Conservation (phyloP, 352 stramenopile species). For the Phytophthora litchii region DNA sequence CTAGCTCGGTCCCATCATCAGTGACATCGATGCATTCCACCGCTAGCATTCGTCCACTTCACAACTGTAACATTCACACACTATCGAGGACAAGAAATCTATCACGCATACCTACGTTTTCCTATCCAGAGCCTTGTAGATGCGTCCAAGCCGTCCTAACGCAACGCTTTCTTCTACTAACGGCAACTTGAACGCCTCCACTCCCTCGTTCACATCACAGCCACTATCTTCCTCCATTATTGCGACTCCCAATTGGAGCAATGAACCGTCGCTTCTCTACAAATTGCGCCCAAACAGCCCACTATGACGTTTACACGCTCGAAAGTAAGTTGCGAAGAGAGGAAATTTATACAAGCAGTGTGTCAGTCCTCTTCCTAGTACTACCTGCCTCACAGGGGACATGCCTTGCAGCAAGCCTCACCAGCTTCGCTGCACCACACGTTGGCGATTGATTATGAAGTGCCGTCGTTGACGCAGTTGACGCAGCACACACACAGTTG, state of each 20-base stretch:
- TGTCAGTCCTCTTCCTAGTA: too few species aligned
- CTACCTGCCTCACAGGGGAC: too few species aligned
- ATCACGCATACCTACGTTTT: slow-evolving; percentile 28
- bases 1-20: neutral
- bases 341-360: too few species aligned
- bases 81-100: neutral
- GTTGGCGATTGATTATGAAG: too few species aligned
- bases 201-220: neutral
- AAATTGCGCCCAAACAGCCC: too few species aligned
- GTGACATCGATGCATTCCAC: slow-evolving; percentile 36
- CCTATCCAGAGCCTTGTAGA: slow-evolving; percentile 45
- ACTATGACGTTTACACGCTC: too few species aligned
- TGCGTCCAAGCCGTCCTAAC: slow-evolving; percentile 37
- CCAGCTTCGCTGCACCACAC: too few species aligned
- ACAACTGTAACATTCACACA: neutral
- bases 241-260: neutral
- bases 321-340: too few species aligned
- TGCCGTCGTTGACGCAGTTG: too few species aligned
- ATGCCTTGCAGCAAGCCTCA: too few species aligned
- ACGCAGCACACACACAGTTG: too few species aligned
- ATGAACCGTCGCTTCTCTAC: slow-evolving; percentile 20
- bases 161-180: slow-evolving; percentile 31
- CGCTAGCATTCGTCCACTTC: slow-evolving; percentile 33
- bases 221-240: slow-evolving; percentile 17
- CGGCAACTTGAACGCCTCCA: slow-evolving; percentile 23